Percentiles rank a stretch among this genome's conserved stretches.
These are phyloP conservation scores for Leishmania martiniquensis DNA, from an alignment of 208 protist species.

Conservation along the genomic window DNA sequence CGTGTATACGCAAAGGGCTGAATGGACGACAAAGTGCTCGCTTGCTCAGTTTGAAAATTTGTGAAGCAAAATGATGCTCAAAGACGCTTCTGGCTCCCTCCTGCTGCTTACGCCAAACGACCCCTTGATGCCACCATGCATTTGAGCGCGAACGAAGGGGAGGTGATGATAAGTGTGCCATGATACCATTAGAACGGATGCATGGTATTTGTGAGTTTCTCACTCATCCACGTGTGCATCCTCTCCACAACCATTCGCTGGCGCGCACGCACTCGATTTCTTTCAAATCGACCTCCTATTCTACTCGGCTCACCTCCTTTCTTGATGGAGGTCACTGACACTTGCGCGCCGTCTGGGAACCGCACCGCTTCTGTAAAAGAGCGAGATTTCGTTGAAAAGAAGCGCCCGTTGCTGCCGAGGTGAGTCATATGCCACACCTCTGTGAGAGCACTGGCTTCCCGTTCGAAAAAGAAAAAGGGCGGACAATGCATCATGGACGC, in stretches of 20 bases:
- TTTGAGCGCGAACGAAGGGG: not conserved
- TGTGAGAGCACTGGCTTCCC: not conserved
- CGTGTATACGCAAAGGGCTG: not conserved
- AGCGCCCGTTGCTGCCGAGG: not conserved
- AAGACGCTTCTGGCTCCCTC: not conserved
- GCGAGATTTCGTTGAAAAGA: not conserved
- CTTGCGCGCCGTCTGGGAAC: not conserved
- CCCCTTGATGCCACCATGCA: not conserved
- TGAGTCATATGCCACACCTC: not conserved
- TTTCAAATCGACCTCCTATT: not conserved
- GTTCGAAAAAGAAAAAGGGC: not conserved
- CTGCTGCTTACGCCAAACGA: not conserved
- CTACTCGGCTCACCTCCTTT: not conserved
- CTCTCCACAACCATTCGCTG: not conserved
- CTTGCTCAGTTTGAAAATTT: not conserved
- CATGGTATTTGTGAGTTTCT: not conserved
- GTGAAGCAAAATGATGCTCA: not conserved
- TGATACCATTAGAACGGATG: too few relatives aligned
- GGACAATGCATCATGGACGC: not conserved
- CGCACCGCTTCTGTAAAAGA: not conserved
- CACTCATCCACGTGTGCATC: not conserved
- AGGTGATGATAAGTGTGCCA: not conserved
- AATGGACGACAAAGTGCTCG: not conserved
- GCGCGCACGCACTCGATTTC: not conserved
- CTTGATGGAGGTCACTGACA: not conserved